A percentile compares a stretch with the other conserved stretches of the same genome.
Conservation (phyloP, 345 rosid species). For the Ricinus communis region DNA sequence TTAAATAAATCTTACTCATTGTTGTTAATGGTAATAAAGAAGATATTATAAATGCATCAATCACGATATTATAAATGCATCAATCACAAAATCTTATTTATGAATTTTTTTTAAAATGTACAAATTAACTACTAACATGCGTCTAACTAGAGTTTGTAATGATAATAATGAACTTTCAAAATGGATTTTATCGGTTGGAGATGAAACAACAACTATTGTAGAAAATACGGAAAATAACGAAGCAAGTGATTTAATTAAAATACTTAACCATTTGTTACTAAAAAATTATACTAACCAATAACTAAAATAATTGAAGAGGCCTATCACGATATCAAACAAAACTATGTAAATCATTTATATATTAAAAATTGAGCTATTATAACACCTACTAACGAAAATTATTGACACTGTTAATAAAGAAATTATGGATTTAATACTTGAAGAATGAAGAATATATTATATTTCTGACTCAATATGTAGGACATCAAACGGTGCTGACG, state of each 20-base stretch:
- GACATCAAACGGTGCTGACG: neutral
- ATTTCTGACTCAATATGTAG: neutral
- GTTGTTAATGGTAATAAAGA: neutral
- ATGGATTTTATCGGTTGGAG: neutral
- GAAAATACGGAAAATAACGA: too few species aligned
- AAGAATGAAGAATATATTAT: too few species aligned
- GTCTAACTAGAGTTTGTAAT: neutral
- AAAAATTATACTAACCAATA: neutral
- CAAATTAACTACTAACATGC: neutral
- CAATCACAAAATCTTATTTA: neutral
- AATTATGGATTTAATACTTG: too few species aligned
- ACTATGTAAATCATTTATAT: neutral
- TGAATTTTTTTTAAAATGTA: neutral
- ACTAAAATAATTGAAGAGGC: neutral
- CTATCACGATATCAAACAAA: neutral
- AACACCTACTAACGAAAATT: neutral
- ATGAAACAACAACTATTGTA: neutral
- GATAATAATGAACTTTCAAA: neutral
- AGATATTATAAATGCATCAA: neutral
- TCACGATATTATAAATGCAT: too few species aligned
- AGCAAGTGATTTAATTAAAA: neutral
- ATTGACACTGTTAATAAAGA: neutral
- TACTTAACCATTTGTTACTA: neutral
- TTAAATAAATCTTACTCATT: neutral
- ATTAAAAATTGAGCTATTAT: neutral